phyloP scores from a whole-genome alignment of 1,139 yeast genomes.

The Lodderomyces parapsilosis region DNA sequence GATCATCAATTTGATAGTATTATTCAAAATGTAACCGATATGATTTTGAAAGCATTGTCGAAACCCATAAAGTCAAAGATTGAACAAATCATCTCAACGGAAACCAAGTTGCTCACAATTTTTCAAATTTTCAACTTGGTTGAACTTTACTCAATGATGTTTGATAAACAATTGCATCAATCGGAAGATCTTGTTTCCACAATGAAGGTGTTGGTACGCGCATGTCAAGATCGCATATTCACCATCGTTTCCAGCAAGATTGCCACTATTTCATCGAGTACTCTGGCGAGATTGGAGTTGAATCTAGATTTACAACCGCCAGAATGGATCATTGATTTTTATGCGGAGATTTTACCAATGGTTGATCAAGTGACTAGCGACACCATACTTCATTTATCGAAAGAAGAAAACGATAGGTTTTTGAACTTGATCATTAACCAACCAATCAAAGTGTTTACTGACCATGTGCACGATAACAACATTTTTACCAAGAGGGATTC shows the following conservation, averaged over 20 bases:
- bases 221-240: constrained; percentile 42
- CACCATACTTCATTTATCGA: constrained; percentile 38
- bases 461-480: constrained; percentile 30
- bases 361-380: constrained; percentile 43
- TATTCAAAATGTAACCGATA: constrained; percentile 33
- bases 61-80: constrained; percentile 47
- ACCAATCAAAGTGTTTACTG: constrained; percentile 46
- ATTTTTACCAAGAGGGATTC: constrained; percentile 31
- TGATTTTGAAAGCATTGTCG: constrained; percentile 33
- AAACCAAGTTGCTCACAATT: constrained; percentile 54
- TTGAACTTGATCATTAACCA: constrained; percentile 41
- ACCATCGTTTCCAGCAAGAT: constrained; percentile 41
- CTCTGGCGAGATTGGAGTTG: constrained; percentile 41
- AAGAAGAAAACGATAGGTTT: constrained; percentile 32
- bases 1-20: constrained; percentile 22
- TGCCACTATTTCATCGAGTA: constrained; percentile 38
- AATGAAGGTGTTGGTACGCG: constrained; percentile 24
- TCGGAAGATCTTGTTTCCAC: constrained; percentile 21
- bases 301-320: constrained; percentile 62
- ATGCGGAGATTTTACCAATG: constrained; percentile 49
- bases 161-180: constrained; percentile 43
- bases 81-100: constrained; percentile 69
- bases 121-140: constrained; percentile 63
- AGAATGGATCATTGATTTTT: constrained; percentile 67
- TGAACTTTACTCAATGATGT: constrained; percentile 69